Conservation (phyloP, 2,329 filamentous ascomycete genomes). For the Venturiaceae sp. region DNA sequence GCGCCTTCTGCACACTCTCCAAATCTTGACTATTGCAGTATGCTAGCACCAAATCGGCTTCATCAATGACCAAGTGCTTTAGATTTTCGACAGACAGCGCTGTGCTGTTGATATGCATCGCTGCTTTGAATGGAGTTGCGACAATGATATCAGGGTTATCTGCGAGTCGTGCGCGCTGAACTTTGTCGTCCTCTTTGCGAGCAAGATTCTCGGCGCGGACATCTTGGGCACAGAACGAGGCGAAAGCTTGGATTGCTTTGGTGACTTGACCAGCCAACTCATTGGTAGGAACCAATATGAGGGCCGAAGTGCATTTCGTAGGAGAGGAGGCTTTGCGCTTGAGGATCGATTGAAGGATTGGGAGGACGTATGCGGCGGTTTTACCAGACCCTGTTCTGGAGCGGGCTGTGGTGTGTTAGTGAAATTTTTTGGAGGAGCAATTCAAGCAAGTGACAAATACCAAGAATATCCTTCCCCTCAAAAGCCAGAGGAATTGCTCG, state of each 20-base stretch:
- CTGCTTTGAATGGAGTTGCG: conserved; percentile 78
- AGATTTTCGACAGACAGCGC: conserved; percentile 63
- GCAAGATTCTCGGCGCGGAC: conserved; percentile 77
- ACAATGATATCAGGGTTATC: conserved; percentile 84
- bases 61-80: conserved; percentile 77
- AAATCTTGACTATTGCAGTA: conserved; percentile 93
- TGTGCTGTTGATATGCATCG: conserved; percentile 64
- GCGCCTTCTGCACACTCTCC: conserved; percentile 62
- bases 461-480: conserved; percentile 76
- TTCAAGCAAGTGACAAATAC: too few species aligned
- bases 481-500: conserved; percentile 82
- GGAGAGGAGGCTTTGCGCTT: conserved; percentile 61
- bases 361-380: conserved; percentile 90
- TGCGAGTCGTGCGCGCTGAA: conserved; percentile 77
- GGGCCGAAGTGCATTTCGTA: conserved; percentile 53
- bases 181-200: conserved; percentile 80
- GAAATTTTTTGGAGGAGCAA: conserved; percentile 9
- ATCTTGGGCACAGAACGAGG: conserved; percentile 76
- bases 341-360: conserved; percentile 75
- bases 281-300: conserved; percentile 88
- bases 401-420: conserved; percentile 47
- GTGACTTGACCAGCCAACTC: conserved; percentile 89
- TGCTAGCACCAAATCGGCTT: conserved; percentile 85
- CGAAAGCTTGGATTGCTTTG: conserved; percentile 66
- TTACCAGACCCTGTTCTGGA: conserved; percentile 95